These are phyloP conservation scores for Rhodotorula taiwanensis DNA, from an alignment of 768 basidiomycete species.

Conservation along the genomic window DNA sequence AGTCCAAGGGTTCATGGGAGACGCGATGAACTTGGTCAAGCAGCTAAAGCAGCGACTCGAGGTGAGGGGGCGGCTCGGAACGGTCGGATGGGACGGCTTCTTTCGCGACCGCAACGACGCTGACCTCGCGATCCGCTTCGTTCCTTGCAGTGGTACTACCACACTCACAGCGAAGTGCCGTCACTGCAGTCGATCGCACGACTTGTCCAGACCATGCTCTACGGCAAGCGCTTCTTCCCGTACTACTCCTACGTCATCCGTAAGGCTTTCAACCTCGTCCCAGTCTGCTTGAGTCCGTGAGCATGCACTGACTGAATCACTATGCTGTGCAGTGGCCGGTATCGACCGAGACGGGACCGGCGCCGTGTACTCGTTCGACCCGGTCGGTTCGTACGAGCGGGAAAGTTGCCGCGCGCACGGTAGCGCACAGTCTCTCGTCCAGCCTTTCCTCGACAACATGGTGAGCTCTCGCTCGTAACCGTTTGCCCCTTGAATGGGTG, in stretches of 20 bases:
- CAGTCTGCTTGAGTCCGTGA: not conserved
- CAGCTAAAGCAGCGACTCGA: constrained; percentile 89
- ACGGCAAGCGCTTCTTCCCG: constrained; percentile 92
- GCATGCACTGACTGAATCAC: not conserved
- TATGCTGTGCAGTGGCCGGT: constrained; percentile 32
- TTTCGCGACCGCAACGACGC: not conserved
- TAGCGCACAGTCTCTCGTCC: constrained; percentile 85
- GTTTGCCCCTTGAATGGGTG: not conserved
- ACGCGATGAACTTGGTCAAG: constrained; percentile 97
- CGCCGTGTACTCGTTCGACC: constrained; percentile 99
- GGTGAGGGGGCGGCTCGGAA: constrained; percentile 51
- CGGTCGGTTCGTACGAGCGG: constrained; percentile 95
- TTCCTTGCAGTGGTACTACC: constrained; percentile 77
- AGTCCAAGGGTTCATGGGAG: constrained; percentile 94
- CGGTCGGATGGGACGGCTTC: not conserved
- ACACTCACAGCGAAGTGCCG: constrained; percentile 96
- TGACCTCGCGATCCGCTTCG: not conserved
- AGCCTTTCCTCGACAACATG: constrained; percentile 98
- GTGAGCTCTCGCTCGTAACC: constrained; percentile 50
- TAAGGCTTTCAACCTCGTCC: constrained; percentile 8
- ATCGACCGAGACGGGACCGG: constrained; percentile 56
- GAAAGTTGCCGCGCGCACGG: constrained; percentile 95
- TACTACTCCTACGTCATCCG: constrained; percentile 82
- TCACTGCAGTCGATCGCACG: constrained; percentile 94
- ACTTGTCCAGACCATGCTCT: constrained; percentile 96